Evolutionary conservation across 164 flowering plant genomes (phyloP).

Genomic region (grape (Vitis vinifera)): DNA sequence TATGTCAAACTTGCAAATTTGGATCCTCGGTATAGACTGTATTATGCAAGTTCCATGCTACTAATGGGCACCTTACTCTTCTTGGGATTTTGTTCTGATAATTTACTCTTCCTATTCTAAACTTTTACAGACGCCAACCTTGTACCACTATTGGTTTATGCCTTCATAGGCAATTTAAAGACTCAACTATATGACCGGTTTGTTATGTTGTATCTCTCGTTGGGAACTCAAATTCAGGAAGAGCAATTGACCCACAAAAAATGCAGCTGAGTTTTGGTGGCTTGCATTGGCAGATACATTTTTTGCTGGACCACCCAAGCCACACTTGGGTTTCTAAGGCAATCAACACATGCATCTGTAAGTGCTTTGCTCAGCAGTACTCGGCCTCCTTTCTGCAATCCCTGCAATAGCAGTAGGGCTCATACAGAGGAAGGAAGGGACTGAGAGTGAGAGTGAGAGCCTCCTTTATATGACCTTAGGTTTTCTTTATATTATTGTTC

Average conservation of each 20-base stretch:
- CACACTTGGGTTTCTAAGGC: slow-evolving; percentile 86
- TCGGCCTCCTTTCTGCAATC: too few relatives aligned
- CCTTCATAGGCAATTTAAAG: slow-evolving; percentile 98
- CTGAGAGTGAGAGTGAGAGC: background rate
- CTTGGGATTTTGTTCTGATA: background rate
- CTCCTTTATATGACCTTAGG: too few relatives aligned
- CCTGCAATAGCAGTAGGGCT: too few relatives aligned
- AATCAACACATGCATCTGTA: background rate
- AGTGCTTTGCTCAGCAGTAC: too few relatives aligned
- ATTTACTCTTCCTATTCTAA: slow-evolving; percentile 3
- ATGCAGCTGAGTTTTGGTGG: slow-evolving; percentile 52
- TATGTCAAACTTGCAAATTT: slow-evolving; percentile 72
- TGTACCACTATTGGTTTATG: slow-evolving; percentile 90
- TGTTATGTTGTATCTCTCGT: slow-evolving; percentile 82
- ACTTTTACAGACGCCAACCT: slow-evolving; percentile 73
- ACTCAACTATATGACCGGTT: slow-evolving; percentile 93
- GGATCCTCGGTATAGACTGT: slow-evolving; percentile 54
- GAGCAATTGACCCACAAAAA: slow-evolving; percentile 60
- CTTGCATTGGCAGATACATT: slow-evolving; percentile 96
- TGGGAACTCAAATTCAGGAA: slow-evolving; percentile 69
- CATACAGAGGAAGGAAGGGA: too few relatives aligned
- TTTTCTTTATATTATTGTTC: too few relatives aligned
- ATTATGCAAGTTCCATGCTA: slow-evolving; percentile 44
- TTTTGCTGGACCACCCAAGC: slow-evolving; percentile 84
- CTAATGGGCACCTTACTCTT: background rate